Evolutionary conservation across 2,329 filamentous ascomycete species (phyloP).

Genomic region (Emergomyces orientalis): DNA sequence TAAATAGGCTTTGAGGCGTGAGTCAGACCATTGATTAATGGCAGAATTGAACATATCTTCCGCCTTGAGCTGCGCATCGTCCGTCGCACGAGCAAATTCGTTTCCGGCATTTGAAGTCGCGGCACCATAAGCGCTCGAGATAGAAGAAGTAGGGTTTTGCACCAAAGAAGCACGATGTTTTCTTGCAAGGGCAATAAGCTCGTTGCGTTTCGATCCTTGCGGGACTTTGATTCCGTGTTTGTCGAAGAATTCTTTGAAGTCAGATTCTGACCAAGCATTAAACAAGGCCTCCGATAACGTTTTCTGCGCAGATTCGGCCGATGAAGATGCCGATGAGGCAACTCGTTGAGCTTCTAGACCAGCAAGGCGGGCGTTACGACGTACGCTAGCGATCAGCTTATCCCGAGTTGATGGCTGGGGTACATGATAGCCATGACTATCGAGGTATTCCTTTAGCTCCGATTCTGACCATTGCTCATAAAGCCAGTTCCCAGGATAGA

Average conservation of each 20-base stretch:
- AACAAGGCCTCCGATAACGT: conserved; percentile 75
- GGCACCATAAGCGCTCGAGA: conserved; percentile 50
- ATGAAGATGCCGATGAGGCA: conserved; percentile 52
- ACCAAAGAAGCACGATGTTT: conserved; percentile 65
- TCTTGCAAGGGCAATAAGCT: conserved; percentile 79
- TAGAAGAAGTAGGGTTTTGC: conserved; percentile 23
- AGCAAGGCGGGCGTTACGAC: conserved; percentile 78
- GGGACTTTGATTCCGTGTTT: conserved; percentile 84
- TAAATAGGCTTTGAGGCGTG: conserved; percentile 66
- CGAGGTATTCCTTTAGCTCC: conserved; percentile 87
- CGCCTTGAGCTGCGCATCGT: conserved; percentile 52
- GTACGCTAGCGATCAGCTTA: conserved; percentile 77
- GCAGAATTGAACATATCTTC: conserved; percentile 59
- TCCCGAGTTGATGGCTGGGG: conserved; percentile 80
- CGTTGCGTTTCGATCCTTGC: conserved; percentile 82
- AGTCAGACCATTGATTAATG: conserved; percentile 60
- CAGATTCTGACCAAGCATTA: conserved; percentile 78
- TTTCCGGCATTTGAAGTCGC: conserved; percentile 69
- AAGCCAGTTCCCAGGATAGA: conserved; percentile 93
- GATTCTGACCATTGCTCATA: conserved; percentile 88
- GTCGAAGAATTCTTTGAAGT: conserved; percentile 88
- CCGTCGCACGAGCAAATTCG: conserved; percentile 65
- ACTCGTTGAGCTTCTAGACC: conserved; percentile 58
- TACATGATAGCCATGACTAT: conserved; percentile 72
- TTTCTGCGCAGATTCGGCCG: conserved; percentile 59